Base-by-base conservation (phyloP, 1,284 basidiomycete genomes). In the Boletus smithii region DNA sequence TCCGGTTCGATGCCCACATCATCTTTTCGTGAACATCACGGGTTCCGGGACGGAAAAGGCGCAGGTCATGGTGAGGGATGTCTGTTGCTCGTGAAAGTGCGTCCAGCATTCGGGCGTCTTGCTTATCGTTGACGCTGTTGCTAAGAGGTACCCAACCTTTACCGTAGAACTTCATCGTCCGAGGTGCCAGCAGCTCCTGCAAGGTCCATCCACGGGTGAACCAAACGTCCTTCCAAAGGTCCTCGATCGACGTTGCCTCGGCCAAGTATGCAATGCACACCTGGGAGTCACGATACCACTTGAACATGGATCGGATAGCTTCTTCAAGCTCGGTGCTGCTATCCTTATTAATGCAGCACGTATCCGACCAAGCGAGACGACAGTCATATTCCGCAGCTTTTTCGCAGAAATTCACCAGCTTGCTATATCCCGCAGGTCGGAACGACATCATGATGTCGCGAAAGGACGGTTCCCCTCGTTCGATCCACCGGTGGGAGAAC, bases 401-500 rank as follows among this genome's bases (percentile, higher is more conserved):
- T 1, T 17, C 34, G 37, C 62, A 68, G 23, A 63, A 67, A 3
- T 47, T 50, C 26, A 16, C 48, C n/a, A 64, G 56, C 14, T 64
- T 64, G 42, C 17, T 29, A 9, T 67, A 66, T 30, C 62, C 64
- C 3, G 58, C 49, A 1, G 61, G 65, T 32, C 8, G 41, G 44
- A 67, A 64, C 3, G 61, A 67, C 62, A 58, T 64, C 40, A 56
- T 36, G 38, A 63, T 49, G 70, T 33, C 73, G 71, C n/a, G 82
- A 75, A 63, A 85, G 76, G 59, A 85, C 73, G 48, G 82, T 59
- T 10, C 36, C 76, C 81, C n/a, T 76, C 77, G 61, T 79, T 87
- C 7, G 80, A 82, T 14, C 84, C 84, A 38, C 74, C 84, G 4
- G 72, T 76, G 36, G 77, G 76, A 22, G 75, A 80, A 56, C 73